A percentile compares a stretch with the other conserved stretches of the same genome.
These are phyloP conservation scores for Botrytis pseudocinerea DNA, from an alignment of 2,329 filamentous ascomycete species.

Conservation along the genomic window DNA sequence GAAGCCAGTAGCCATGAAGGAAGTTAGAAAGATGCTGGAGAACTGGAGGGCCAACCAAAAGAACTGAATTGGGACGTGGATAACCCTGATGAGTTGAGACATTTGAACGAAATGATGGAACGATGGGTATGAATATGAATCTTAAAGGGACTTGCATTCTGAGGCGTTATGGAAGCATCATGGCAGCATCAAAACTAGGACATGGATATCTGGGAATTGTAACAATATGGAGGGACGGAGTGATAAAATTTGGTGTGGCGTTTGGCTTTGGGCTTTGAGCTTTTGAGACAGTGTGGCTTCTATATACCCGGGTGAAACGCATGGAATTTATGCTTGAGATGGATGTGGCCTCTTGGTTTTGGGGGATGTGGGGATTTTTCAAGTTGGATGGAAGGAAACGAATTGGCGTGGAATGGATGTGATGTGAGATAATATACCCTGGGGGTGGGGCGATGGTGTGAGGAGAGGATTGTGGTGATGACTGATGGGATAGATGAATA, in stretches of 20 bases:
- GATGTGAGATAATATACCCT: neutral
- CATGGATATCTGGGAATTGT: neutral
- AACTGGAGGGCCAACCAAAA: slow-evolving; percentile 42
- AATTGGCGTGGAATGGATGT: neutral
- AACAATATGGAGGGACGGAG: neutral
- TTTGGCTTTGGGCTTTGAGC: neutral
- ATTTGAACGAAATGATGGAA: neutral
- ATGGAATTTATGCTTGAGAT: neutral
- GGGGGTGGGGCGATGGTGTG: neutral
- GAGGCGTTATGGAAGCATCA: slow-evolving; percentile 1
- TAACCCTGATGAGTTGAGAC: neutral
- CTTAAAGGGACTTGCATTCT: neutral
- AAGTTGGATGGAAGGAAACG: neutral
- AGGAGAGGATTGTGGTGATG: neutral
- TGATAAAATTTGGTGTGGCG: neutral
- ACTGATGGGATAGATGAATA: neutral
- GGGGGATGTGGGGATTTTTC: neutral
- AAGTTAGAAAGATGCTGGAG: slow-evolving; percentile 44
- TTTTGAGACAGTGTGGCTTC: neutral
- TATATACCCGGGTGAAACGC: neutral
- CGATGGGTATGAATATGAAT: neutral
- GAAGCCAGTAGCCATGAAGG: slow-evolving; percentile 46
- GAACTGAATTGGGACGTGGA: slow-evolving; percentile 19
- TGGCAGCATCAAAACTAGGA: neutral
- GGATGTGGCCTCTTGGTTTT: neutral